Conservation (phyloP, 1,284 basidiomycete genomes). For the Puccinia brachypodii region DNA sequence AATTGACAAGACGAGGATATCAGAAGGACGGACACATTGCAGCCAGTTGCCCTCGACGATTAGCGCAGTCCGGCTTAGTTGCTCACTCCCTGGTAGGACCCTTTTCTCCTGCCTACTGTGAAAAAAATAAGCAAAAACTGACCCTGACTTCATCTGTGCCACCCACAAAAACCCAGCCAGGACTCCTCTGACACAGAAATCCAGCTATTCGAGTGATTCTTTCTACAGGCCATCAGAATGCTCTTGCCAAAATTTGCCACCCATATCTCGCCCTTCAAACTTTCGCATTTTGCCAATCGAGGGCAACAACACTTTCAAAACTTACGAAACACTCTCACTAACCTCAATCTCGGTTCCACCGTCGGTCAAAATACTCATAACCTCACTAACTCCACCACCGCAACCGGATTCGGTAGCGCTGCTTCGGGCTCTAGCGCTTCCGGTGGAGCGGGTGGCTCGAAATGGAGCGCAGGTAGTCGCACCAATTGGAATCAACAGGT, state of each 20-base stretch:
- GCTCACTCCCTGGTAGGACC: too few species aligned
- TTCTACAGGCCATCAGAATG: background rate
- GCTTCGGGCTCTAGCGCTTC: constrained; percentile 25
- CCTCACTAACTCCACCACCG: background rate
- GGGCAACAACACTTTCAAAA: constrained; percentile 36
- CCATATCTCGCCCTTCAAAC: constrained; percentile 48
- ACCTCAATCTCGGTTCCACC: constrained; percentile 36
- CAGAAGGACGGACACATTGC: too few species aligned
- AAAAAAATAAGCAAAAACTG: too few species aligned
- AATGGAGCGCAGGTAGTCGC: constrained; percentile 45
- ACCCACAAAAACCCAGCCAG: too few species aligned
- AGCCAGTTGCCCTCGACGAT: too few species aligned
- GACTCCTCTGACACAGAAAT: too few species aligned
- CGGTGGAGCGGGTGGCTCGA: constrained; percentile 31
- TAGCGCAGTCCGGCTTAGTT: too few species aligned
- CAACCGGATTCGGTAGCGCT: constrained; percentile 10
- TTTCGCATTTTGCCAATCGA: constrained; percentile 47
- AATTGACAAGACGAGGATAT: too few species aligned
- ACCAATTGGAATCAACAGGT: constrained; percentile 47
- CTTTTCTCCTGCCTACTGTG: too few species aligned
- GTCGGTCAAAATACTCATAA: constrained; percentile 30
- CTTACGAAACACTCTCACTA: constrained; percentile 36
- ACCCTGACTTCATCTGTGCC: too few species aligned
- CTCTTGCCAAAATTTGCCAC: constrained; percentile 37
- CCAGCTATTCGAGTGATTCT: background rate